Evolutionary conservation across 805 yeast genomes (phyloP).

Genomic region (Lipomyces orientalis): DNA sequence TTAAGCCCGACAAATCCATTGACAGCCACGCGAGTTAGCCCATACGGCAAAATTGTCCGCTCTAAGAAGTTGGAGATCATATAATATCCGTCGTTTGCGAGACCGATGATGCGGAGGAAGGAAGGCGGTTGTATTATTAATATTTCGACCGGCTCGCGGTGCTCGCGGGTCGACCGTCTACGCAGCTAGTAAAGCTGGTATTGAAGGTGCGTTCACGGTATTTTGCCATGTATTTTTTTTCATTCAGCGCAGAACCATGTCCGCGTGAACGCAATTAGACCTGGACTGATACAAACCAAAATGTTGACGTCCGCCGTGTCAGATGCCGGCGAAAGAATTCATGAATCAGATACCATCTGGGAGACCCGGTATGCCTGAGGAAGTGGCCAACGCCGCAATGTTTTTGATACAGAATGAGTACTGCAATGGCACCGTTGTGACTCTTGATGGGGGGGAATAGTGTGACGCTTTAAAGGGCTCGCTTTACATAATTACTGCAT

Average conservation of each 20-base stretch:
- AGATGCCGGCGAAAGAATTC: constrained; percentile 11
- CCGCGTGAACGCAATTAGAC: constrained; percentile 68
- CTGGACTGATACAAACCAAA: constrained; percentile 72
- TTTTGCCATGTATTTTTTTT: no score
- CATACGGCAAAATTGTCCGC: no score
- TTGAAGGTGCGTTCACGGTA: constrained; percentile 45
- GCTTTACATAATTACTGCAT: background rate
- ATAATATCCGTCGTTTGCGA: constrained; percentile 47
- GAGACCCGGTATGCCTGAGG: constrained; percentile 31
- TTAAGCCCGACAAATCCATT: no score
- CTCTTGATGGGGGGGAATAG: constrained; percentile 39
- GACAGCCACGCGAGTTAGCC: no score
- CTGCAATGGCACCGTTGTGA: constrained; percentile 36
- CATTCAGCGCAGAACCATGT: no score
- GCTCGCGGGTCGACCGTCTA: constrained; percentile 52
- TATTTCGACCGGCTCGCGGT: constrained; percentile 59
- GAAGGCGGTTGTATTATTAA: constrained; percentile 56
- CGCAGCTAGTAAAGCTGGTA: constrained; percentile 72
- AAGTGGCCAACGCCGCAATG: constrained; percentile 39
- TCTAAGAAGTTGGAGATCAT: no score
- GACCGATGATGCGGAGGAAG: constrained; percentile 54
- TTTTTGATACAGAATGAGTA: constrained; percentile 37
- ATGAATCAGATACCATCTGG: constrained; percentile 27
- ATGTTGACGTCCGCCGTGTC: constrained; percentile 50
- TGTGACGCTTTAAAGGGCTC: background rate